Base-by-base conservation (phyloP, 1,284 basidiomycete species). In the Volvariella volvacea region DNA sequence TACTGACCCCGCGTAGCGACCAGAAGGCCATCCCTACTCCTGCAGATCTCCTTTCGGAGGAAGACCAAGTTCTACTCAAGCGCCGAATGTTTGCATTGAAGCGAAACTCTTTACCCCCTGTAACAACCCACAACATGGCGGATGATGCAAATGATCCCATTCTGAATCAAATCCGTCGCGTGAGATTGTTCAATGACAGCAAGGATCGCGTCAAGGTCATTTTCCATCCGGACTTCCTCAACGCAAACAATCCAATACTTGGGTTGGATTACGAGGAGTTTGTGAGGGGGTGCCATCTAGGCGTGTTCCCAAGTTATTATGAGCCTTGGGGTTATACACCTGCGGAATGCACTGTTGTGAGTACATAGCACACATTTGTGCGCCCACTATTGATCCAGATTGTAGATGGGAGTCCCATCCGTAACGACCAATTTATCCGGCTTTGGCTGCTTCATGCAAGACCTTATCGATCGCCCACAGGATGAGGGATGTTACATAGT, bases 221-320 rank as follows among this genome's bases (percentile, higher is more conserved):
- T 46, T 99, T 99, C 80, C 95, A 99, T 66, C 95, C 95, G 3
- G 95, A 99, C 64, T 99, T 99, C 70, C 67, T 99, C 60, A 98
- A 95, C 68, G 85, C 91, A 48, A 97, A 94, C 70, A 97, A 98
- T 69, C 95, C 95, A 0, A 96, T 98, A 47, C 70, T 99, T 17
- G 93, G 93, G 1, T 74, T 99, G 50, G 95, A 99, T 64, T 99
- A 99, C 62, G 95, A 99, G 65, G 95, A 99, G 69, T 99, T 99
- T 61, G 95, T 98, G 12, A 76, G 95, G 52, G 95, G 95, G 2
- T 98, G 95, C 62, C 95, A 98, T 71, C 69, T 99, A 48, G 95
- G 95, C 49, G 94, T 98, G 31, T 98, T 99, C 79, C 93, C 95
- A 1, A 92, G 88, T 55, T 99, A 98, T 58, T 90, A 90, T 52